Evolutionary conservation across 2,329 filamentous ascomycete species (phyloP), one percentile per base, ranked within the genome.

Genomic region (Acephala macrosclerotiorum): DNA sequence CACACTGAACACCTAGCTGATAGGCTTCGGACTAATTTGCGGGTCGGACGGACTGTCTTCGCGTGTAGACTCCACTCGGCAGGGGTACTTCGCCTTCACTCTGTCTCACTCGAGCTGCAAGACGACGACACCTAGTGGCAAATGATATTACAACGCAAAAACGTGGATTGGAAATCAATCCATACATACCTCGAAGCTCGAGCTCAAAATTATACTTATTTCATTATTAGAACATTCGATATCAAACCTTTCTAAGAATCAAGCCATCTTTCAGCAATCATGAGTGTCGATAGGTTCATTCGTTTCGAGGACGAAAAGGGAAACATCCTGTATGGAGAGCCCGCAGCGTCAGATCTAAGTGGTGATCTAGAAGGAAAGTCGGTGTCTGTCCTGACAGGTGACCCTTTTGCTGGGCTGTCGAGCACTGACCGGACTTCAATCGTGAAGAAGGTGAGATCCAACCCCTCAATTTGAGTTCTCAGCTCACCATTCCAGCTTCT

Each of bases 251-350:
- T 8, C 9, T 49, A 18, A 49, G 18, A 3, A 22, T 49, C 45
- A 22, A 12, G 20, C 3, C 5, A 22, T n/a, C n/a, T n/a, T 22
- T 25, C 45, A 11, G 9, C 8, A 38, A 61, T 8, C 29, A 68
- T 68, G 64, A 64, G 60, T 38, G 53, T 68, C 60, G 42, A 63
- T 18, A 66, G 75, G 26, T 72, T 79, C 20, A 75, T 79, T 36
- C 76, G 78, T 7, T 79, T 79, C 62, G 73, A 74, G 33, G 77
- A 77, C 65, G 75, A 75, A 58, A 74, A 71, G 36, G 77, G 74
- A 61, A 70, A 68, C 1, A 75, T 76, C 51, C 73, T 73, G 11
- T 78, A 79, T 68, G 78, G 78, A 16, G 78, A 79, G 22, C 75
- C 60, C 18, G 3, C 60, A 16, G 22, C 51, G 8, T 68, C 51